These are phyloP conservation scores for Ramalina intermedia DNA, from an alignment of 495 filamentous ascomycete species.

Conservation along the genomic window DNA sequence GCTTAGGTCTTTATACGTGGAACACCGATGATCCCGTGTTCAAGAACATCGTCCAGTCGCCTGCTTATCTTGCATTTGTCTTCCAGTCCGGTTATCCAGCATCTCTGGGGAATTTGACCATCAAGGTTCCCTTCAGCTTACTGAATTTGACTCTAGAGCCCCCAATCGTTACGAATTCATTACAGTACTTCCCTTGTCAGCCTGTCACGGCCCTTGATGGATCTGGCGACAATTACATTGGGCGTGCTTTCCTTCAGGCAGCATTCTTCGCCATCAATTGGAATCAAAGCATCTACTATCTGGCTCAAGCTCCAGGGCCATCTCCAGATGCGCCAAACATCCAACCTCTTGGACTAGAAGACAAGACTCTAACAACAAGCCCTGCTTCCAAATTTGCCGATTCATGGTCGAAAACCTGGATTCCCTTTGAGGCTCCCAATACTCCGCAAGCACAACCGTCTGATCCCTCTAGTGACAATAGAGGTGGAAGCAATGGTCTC, in stretches of 20 bases:
- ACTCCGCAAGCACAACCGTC: background rate
- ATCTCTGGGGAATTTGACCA: constrained; percentile 24
- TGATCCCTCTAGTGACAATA: too few species aligned
- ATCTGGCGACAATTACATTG: constrained; percentile 24
- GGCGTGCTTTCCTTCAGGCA: constrained; percentile 42
- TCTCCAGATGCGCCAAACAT: constrained; percentile 9
- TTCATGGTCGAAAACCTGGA: constrained; percentile 28
- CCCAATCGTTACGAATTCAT: constrained; percentile 29
- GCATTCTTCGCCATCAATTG: constrained; percentile 41
- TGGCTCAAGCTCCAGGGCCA: constrained; percentile 38
- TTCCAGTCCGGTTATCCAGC: constrained; percentile 16
- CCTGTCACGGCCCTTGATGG: constrained; percentile 12
- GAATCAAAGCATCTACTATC: constrained; percentile 28
- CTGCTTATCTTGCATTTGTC: constrained; percentile 34
- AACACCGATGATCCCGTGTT: constrained; percentile 28
- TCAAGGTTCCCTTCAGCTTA: constrained; percentile 39
- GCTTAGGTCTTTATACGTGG: constrained; percentile 36
- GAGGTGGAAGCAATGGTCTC: constrained; percentile 5
- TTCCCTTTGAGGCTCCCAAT: constrained; percentile 6
- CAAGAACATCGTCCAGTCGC: constrained; percentile 27
- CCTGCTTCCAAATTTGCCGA: constrained; percentile 19
- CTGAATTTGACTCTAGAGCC: constrained; percentile 36
- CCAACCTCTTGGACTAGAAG: constrained; percentile 4
- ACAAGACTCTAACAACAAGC: constrained; percentile 14
- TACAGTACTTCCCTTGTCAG: constrained; percentile 39